These are phyloP conservation scores for Pseudogymnoascus sp. DNA, from an alignment of 2,329 filamentous ascomycete species.

Conservation along the genomic window DNA sequence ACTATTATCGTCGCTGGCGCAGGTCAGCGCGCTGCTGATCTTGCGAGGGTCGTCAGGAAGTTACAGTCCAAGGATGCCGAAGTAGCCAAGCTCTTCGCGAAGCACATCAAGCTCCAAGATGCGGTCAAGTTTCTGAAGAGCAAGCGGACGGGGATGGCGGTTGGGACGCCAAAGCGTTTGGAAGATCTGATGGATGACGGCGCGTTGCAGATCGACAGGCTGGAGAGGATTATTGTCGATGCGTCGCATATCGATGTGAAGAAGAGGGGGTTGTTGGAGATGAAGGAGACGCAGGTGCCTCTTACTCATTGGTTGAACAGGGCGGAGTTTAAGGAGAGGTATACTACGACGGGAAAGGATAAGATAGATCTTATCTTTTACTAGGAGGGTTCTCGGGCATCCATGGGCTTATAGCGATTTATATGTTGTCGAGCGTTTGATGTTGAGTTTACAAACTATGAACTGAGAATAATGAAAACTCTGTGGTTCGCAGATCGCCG, in stretches of 20 bases:
- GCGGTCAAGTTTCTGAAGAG: constrained; percentile 69
- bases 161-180: constrained; percentile 81
- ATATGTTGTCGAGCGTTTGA: not conserved
- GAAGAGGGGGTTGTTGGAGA: constrained; percentile 87
- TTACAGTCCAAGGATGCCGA: constrained; percentile 73
- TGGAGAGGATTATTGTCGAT: constrained; percentile 81
- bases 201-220: constrained; percentile 60
- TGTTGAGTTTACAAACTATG: not conserved
- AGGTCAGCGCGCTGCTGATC: constrained; percentile 77
- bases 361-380: constrained; percentile 40
- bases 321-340: constrained; percentile 65
- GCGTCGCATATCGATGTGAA: constrained; percentile 92
- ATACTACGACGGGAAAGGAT: constrained; percentile 49
- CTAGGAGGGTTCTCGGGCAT: constrained; percentile 28
- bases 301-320: constrained; percentile 68
- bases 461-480: not conserved
- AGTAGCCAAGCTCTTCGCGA: constrained; percentile 91
- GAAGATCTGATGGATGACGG: constrained; percentile 77
- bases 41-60: constrained; percentile 67
- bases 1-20: constrained; percentile 84
- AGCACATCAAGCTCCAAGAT: constrained; percentile 93
- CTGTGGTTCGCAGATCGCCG: not conserved
- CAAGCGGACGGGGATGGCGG: constrained; percentile 72
- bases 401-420: not conserved
- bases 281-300: constrained; percentile 85